These are phyloP conservation scores for Alternaria novae-zelandiae DNA, from an alignment of 2,329 filamentous ascomycete species.

Conservation along the genomic window DNA sequence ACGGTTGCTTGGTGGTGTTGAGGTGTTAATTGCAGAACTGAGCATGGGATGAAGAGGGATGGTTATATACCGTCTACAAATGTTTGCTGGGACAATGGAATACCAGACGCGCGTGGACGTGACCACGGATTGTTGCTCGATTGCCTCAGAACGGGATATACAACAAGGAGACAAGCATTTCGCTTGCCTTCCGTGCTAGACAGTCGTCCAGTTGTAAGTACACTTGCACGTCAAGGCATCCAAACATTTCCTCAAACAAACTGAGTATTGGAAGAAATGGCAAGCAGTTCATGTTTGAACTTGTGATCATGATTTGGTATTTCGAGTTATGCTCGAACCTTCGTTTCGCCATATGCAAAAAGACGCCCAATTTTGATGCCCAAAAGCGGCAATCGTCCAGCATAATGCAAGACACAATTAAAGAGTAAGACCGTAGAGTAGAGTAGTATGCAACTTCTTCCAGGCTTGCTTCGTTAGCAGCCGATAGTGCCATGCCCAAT, in stretches of 20 bases:
- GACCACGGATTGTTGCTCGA: not conserved
- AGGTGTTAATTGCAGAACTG: not conserved
- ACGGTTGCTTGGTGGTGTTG: not conserved
- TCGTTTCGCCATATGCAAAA: not conserved
- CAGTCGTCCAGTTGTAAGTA: not conserved
- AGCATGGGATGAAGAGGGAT: not conserved
- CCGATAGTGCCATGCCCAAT: not conserved
- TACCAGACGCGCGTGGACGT: not conserved
- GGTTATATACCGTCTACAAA: not conserved
- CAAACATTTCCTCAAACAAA: not conserved
- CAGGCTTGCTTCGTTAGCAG: not conserved
- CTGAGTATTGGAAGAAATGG: not conserved
- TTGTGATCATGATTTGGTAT: not conserved
- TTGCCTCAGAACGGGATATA: not conserved
- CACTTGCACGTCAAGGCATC: not conserved
- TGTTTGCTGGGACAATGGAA: not conserved
- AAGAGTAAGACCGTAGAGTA: not conserved
- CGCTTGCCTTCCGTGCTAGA: not conserved
- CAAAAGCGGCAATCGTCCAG: not conserved
- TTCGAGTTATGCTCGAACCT: not conserved
- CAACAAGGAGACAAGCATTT: not conserved
- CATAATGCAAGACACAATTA: not conserved
- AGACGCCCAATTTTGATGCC: not conserved
- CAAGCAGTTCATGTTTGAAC: not conserved
- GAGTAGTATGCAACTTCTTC: conserved; percentile 3